Conservation (phyloP, 306 rosid species). For the Citrullus amarus region DNA sequence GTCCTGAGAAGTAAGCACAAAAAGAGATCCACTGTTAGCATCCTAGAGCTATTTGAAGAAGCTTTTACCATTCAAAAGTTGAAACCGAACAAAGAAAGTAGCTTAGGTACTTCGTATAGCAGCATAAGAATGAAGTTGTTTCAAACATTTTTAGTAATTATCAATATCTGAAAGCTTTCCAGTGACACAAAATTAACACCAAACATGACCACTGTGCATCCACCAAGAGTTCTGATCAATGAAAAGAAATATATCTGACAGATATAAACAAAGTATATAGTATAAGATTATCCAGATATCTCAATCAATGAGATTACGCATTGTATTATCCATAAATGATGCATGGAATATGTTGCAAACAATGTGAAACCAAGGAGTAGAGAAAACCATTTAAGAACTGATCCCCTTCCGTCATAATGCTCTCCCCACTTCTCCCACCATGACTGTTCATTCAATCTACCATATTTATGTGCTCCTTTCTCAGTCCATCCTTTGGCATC, state of each 20-base stretch:
- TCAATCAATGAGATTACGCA: background rate
- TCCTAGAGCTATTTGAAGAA: background rate
- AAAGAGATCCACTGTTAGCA: background rate
- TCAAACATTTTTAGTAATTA: background rate
- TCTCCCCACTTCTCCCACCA: constrained; percentile 99
- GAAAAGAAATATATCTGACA: background rate
- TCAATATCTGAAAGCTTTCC: background rate
- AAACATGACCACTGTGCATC: background rate
- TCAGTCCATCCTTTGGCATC: constrained; percentile 99
- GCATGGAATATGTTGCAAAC: background rate
- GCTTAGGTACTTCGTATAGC: background rate
- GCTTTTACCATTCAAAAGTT: background rate
- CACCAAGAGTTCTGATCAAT: background rate
- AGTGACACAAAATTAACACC: background rate
- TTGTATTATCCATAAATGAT: background rate
- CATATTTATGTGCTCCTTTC: constrained; percentile 94
- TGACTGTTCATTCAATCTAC: constrained; percentile 91
- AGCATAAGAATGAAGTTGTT: background rate
- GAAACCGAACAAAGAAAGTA: background rate
- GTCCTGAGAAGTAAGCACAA: constrained; percentile 46
- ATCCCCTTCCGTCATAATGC: constrained; percentile 92
- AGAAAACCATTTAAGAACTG: constrained; percentile 88
- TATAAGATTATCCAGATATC: background rate
- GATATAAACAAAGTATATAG: background rate
- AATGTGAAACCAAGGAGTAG: constrained; percentile 14